Evolutionary conservation across 768 basidiomycete genomes (phyloP).

Genomic region (Mycena leptocephala): DNA sequence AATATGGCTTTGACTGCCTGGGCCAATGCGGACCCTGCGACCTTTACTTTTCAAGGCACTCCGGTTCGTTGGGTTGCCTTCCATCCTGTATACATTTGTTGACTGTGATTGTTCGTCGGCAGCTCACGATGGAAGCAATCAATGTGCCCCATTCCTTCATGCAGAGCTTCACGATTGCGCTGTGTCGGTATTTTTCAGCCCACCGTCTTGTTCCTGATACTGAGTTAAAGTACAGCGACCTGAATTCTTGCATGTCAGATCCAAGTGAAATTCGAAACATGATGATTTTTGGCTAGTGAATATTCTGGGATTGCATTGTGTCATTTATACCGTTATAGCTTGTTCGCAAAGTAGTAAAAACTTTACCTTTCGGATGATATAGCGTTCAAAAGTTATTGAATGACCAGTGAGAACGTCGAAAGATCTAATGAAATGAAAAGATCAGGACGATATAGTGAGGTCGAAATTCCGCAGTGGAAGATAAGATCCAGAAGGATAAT

Average conservation of each 20-base stretch:
- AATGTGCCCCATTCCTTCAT: neutral
- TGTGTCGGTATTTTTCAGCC: conserved; percentile 16
- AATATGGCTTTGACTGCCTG: conserved; percentile 1
- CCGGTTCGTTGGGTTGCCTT: conserved; percentile 2
- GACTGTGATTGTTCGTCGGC: neutral
- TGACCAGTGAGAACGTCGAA: too few relatives aligned
- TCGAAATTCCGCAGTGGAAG: too few relatives aligned
- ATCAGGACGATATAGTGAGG: too few relatives aligned
- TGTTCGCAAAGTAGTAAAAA: too few relatives aligned
- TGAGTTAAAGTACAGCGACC: conserved; percentile 8
- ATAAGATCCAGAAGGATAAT: too few relatives aligned
- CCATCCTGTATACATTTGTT: conserved; percentile 1
- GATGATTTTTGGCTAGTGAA: too few relatives aligned
- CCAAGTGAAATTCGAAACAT: conserved; percentile 11
- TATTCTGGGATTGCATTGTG: too few relatives aligned
- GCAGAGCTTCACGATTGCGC: conserved; percentile 12
- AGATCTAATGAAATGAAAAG: too few relatives aligned
- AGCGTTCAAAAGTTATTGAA: too few relatives aligned
- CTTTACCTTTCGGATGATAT: too few relatives aligned
- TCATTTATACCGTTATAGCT: too few relatives aligned
- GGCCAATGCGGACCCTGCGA: conserved; percentile 7
- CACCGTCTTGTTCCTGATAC: conserved; percentile 6
- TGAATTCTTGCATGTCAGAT: conserved; percentile 12
- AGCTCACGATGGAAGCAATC: conserved; percentile 16
- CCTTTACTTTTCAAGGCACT: neutral